Base-by-base conservation (phyloP, 768 basidiomycete genomes). In the Galerina sulciceps region DNA sequence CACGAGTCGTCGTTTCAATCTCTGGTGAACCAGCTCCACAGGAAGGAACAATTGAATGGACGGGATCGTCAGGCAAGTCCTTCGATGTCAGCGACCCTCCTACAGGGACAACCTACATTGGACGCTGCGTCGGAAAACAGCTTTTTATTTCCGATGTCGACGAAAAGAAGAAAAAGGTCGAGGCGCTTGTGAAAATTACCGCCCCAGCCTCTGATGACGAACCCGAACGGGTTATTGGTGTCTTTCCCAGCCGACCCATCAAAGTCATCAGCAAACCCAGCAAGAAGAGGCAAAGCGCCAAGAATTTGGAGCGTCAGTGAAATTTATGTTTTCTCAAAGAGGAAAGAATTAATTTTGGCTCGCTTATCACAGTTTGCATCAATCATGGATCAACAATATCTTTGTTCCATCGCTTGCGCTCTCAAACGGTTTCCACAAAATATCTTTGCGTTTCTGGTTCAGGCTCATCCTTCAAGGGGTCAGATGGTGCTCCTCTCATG, bases 241-340 rank as follows among this genome's bases (percentile, higher is more conserved):
- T 86, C 17, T 98, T 98, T 78, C 89, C 92, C 43, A 93, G 92
- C 64, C 89, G 91, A 45, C 88, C 95, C n/a, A 98, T 99, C 81
- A 96, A 95, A 74, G 93, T 99, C 68, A 98, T 99, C 76, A 94
- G 91, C 76, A 99, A 98, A 74, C 96, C 96, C 4, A 94, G 92
- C 78, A 97, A 98, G 82, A 97, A 97, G 83, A 84, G 94, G 66
- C 90, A 94, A 74, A 93, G 90, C 69, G 92, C 90, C 45, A 96
- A 96, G 81, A 94, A 93, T 66, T 83, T 94, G 15, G 93, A 97
- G 72, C 77, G 94, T 96, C 71, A 79, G 95, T 83, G 51, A 23
- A 52, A 58, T 56, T 56, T 14, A 43, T 49, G 43, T 47, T 31
- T 59, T 37, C 56, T 41, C 35, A 45, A 31, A 53, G 57, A 49